A percentile compares a stretch with the other conserved stretches of the same genome.
Conservation (phyloP, 2,329 filamentous ascomycete genomes). For the Periglandula ipomoeae region DNA sequence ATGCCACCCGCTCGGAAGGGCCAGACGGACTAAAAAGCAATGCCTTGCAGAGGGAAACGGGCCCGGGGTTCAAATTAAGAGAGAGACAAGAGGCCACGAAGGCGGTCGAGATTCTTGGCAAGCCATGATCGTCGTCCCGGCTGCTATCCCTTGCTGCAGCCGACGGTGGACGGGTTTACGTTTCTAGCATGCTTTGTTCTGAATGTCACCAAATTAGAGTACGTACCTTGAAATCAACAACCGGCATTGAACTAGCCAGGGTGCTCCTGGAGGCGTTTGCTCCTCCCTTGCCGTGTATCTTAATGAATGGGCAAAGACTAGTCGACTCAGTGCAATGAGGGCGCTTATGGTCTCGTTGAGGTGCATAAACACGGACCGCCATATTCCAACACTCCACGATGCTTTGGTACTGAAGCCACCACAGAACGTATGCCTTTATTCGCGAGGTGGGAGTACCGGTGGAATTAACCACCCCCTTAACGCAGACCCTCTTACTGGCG, state of each 20-base stretch:
- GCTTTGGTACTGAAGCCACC: too few species aligned
- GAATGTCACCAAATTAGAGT: background rate
- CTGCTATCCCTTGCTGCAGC: conserved; percentile 5
- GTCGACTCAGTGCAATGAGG: too few species aligned
- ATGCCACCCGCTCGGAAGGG: conserved; percentile 6
- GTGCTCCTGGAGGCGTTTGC: background rate
- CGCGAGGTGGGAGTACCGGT: too few species aligned
- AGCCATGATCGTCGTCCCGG: conserved; percentile 4
- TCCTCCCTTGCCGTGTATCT: background rate
- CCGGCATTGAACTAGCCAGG: background rate
- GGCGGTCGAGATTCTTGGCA: conserved; percentile 3
- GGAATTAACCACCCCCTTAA: too few species aligned
- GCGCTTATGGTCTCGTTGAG: too few species aligned
- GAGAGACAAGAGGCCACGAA: conserved; percentile 3
- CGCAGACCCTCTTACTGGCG: too few species aligned
- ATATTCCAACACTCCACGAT: too few species aligned
- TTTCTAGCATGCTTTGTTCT: background rate
- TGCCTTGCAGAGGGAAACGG: conserved; percentile 6
- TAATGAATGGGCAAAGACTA: background rate
- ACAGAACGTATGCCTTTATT: too few species aligned
- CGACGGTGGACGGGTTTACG: conserved; percentile 1
- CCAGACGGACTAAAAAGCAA: conserved; percentile 7
- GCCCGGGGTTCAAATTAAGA: background rate
- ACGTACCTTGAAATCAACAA: background rate
- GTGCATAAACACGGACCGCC: too few species aligned